Conservation (phyloP, 208 protist species). For the Balamuthia mandrillaris region DNA sequence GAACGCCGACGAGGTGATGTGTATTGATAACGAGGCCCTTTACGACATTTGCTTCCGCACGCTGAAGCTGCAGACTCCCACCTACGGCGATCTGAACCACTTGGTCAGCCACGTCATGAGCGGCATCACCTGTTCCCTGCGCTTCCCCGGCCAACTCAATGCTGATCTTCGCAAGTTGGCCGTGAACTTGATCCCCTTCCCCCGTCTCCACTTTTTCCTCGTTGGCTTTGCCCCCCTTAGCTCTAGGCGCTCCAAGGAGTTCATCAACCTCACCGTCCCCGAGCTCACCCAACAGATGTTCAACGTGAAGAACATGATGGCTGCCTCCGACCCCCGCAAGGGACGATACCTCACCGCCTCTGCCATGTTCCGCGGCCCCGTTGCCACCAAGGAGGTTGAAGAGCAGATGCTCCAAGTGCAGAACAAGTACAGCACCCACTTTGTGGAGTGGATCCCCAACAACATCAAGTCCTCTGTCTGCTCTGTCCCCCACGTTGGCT, state of each 20-base stretch:
- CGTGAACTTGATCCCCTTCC: conserved; percentile 97
- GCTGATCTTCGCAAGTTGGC: conserved; percentile 92
- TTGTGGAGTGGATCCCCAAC: conserved; percentile 96
- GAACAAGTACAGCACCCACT: conserved; percentile 93
- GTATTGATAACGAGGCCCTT: conserved; percentile 97
- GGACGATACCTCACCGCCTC: conserved; percentile 81
- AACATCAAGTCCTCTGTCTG: conserved; percentile 90
- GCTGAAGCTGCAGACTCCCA: conserved; percentile 93
- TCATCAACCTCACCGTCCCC: conserved; percentile 64
- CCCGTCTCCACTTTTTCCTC: conserved; percentile 97
- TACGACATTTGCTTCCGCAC: conserved; percentile 98
- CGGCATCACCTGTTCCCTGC: conserved; percentile 90
- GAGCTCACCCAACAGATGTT: conserved; percentile 97
- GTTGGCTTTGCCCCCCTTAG: conserved; percentile 92
- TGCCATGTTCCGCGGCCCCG: conserved; percentile 85
- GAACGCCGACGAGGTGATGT: conserved; percentile 93
- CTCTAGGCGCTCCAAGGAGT: conserved; percentile 37
- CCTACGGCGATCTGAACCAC: conserved; percentile 94
- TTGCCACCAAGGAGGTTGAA: conserved; percentile 95
- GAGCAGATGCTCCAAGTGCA: conserved; percentile 89
- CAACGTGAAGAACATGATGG: conserved; percentile 97
- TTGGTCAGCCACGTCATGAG: conserved; percentile 90
- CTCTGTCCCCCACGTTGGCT: conserved; percentile 78
- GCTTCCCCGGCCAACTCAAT: conserved; percentile 96
- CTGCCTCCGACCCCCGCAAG: conserved; percentile 86